Conservation (phyloP, 768 basidiomycete species). For the Trametes sanguinea region DNA sequence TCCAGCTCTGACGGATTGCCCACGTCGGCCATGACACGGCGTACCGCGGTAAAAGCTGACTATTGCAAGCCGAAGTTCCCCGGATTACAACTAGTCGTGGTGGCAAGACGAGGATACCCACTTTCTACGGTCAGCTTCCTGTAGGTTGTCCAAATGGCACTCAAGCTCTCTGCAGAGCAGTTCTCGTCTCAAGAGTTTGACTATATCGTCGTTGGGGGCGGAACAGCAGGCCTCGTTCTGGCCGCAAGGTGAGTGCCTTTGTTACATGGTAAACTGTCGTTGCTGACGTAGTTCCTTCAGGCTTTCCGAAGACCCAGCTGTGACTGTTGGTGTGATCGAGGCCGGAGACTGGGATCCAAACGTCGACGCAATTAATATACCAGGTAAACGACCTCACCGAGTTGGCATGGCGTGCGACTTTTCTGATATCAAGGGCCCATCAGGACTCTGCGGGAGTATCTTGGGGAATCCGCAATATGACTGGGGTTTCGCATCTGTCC, state of each 20-base stretch:
- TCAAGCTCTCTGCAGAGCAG: not conserved
- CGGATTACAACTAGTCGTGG: no score
- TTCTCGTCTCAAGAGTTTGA: conserved; percentile 6
- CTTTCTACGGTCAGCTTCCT: no score
- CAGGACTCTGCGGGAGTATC: not conserved
- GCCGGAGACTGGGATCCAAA: conserved; percentile 26
- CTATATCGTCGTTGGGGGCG: conserved; percentile 14
- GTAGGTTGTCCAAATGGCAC: not conserved
- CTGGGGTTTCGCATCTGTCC: conserved; percentile 18
- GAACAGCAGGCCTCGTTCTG: conserved; percentile 6
- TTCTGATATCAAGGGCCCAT: not conserved
- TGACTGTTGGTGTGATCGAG: conserved; percentile 39
- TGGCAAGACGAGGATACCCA: no score
- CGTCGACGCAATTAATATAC: conserved; percentile 4
- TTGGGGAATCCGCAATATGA: conserved; percentile 22
- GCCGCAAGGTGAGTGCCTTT: conserved; percentile 3
- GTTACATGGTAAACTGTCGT: not conserved
- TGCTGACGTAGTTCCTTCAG: not conserved
- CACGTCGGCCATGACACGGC: no score
- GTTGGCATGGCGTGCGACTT: not conserved
- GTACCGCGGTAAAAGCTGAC: no score
- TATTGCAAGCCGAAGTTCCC: no score
- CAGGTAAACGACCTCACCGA: not conserved
- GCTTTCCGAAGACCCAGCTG: conserved; percentile 37
- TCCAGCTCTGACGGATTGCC: no score